Base-by-base conservation (phyloP, 148 eudicot species). In the Polygonum maritimum region DNA sequence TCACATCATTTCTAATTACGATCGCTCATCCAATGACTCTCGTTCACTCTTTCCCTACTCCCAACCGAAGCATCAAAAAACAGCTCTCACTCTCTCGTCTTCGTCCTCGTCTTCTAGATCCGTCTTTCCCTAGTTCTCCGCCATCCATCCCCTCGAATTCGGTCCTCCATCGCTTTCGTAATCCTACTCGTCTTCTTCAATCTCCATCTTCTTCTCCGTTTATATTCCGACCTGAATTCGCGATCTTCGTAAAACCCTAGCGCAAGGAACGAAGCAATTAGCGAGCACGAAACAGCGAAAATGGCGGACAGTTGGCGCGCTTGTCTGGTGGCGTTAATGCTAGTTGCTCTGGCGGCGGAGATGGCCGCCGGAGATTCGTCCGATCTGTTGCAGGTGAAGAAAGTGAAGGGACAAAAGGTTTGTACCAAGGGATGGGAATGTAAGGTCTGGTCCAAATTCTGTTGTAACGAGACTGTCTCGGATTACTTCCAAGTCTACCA, bases 381-480 rank as follows among this genome's bases (percentile, higher is more conserved):
- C 0, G 81, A 74, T 14, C 85, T 82, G 4, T 52, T 77, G 2
- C 71, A 84, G 58, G 85, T 81, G 77, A 91, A 91, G 83, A 87
- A 0, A 19, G 89, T 87, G 52, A 87, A 79, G 79, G 98, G 97
- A 7, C 79, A 90, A 77, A 90, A 77, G 58, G 78, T 89, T 2
- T 96, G 99, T 49, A 86, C 74, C 0, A 81, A 83, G 69, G 98
- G 97, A 0, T 92, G 97, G 97, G 99, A 92, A 49, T 96, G 99
- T 75, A 49, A 76, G 31, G 74, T 48, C 2, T 88, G 81, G 84
- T 96, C 99, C 0, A 38, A 72, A 5, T 87, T 71, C 58, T 95
- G 99, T 74, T 95, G 99, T 76, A 95, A 95, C 79, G 69, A 80
- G 33, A 92, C 99, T 1, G 89, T 95, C 14, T 83, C 98, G 0